Evolutionary conservation across 2,329 filamentous ascomycete species (phyloP), one percentile per base, ranked within the genome.

Genomic region (Fusarium armeniacum): DNA sequence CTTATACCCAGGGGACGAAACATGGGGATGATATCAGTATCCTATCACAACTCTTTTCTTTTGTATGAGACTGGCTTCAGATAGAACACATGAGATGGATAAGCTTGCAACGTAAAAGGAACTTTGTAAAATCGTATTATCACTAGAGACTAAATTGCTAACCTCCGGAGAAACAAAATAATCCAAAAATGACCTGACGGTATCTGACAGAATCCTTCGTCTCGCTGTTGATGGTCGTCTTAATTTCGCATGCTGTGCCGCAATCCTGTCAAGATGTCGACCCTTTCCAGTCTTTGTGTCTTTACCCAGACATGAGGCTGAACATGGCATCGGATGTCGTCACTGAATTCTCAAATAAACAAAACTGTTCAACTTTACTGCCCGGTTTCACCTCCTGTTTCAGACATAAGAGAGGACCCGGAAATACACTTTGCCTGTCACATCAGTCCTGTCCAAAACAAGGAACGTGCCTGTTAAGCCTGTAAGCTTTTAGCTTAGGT

Each of bases 391-490:
- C 18, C 10, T 40, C 49, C 11, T 1, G 49, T 51, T 51, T 51
- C 49, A 40, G 33, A 15, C 20, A 12, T 5, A 35, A 40, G 33
- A 40, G 28, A 40, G 38, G 51, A 9, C 51, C 53, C 43, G 53
- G 53, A 49, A 49, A 56, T 56, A 56, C 12, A 56, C 18, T 56
- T 24, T 38, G 32, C 26, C 53, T 56, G 43, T 35, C n/a, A 41
- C 50, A 22, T 41, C 10, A 18, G n/a, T n/a, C 20, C 20, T n/a
- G 32, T 32, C 6, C 30, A 35, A 36, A 46, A 20, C 44, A 51
- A 12, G 49, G 33, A 40, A 40, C n/a, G 9, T 13, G 22, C 35
- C 13, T 22, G 28, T 18, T 4, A 15, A 12, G 32, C 22, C 8
- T 50, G 33, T 40, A 40, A 28, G 24, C 24, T 24, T 43, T 30